Base-by-base conservation (phyloP, 768 basidiomycete genomes). In the Pholiota molesta region DNA sequence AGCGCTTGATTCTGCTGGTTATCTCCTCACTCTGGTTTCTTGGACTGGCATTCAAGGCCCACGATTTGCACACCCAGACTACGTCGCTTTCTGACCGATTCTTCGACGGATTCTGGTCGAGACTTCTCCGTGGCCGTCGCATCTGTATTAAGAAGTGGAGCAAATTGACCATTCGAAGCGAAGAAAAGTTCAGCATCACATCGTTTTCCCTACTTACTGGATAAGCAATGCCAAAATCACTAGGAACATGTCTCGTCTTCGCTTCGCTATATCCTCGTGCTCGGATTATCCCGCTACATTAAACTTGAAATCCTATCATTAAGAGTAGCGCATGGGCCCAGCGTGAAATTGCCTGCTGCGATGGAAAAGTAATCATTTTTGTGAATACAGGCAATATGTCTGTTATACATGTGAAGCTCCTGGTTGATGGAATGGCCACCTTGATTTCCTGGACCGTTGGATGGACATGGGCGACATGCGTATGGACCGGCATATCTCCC, bases 41-140 rank as follows among this genome's bases (percentile, higher is more conserved):
- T 39, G 8, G 19, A 23, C 19, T 23, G 53, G 21, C 21, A 39
- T 31, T 31, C 10, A 28, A 37, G 35, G 35, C 35, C 16, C 14
- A 21, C 31, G 11, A 40, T 44, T 56, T 17, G 40, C 40, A 56
- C 40, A 23, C 44, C 31, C 31, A 31, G 39, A n/a, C 55, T 40
- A 40, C 33, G 53, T 39, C 35, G 13, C 39, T 19, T 39, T 13
- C 42, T 17, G 29, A 29, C 42, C 42, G 35, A 13, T 44, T 37
- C 53, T 35, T 28, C 8, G n/a, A 59, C 31, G n/a, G 35, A 11
- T 37, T 31, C 6, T 51, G 35, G 33, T 11, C 21, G 33, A 37
- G 55, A 28, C 44, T 57, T 54, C 33, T 62, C 60, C 55, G 54
- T 62, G 61, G 28, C 31, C 54, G 35, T 62, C 61, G 61, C 49